phyloP scores from a whole-genome alignment of 225 moss, liverwort and hornwort genomes.

The Thuidium tamariscinum region DNA sequence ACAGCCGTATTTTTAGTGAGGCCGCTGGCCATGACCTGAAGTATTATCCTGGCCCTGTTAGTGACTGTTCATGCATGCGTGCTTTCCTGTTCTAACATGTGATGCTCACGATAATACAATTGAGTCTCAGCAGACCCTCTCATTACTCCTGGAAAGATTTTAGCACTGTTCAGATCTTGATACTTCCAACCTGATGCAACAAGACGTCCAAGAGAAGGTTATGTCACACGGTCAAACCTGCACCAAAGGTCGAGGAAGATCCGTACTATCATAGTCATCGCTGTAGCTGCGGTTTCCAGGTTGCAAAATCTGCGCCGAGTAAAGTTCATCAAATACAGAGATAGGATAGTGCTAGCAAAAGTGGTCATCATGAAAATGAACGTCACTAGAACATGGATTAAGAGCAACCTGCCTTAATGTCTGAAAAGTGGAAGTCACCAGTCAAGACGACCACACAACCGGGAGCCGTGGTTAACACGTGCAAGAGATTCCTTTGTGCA shows the following conservation, averaged over 20 bases:
- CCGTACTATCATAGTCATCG: constrained; percentile 36
- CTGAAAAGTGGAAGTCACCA: constrained; percentile 89
- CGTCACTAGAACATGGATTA: not conserved
- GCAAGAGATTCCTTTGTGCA: constrained; percentile 72
- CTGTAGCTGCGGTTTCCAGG: constrained; percentile 68
- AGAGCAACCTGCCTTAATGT: constrained; percentile 64
- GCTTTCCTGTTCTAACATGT: not conserved
- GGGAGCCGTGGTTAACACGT: constrained; percentile 61
- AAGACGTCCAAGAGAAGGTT: not conserved
- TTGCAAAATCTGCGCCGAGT: constrained; percentile 46
- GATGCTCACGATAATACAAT: not conserved
- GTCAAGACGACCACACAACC: constrained; percentile 87
- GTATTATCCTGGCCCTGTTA: not conserved
- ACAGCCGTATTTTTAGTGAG: constrained; percentile 78
- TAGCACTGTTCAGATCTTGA: not conserved
- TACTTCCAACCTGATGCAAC: not conserved
- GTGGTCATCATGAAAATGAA: not conserved
- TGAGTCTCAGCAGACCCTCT: not conserved
- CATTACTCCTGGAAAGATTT: not conserved
- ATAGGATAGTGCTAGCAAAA: not conserved
- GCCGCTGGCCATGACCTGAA: constrained; percentile 88
- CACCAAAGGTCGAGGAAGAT: not conserved
- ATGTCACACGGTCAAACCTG: not conserved
- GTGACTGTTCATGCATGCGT: not conserved
- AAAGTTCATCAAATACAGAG: not conserved